A percentile compares a stretch with the other conserved stretches of the same genome.
Evolutionary conservation across 345 rosid species (phyloP).

Genomic region (Eucalyptus caleyi): DNA sequence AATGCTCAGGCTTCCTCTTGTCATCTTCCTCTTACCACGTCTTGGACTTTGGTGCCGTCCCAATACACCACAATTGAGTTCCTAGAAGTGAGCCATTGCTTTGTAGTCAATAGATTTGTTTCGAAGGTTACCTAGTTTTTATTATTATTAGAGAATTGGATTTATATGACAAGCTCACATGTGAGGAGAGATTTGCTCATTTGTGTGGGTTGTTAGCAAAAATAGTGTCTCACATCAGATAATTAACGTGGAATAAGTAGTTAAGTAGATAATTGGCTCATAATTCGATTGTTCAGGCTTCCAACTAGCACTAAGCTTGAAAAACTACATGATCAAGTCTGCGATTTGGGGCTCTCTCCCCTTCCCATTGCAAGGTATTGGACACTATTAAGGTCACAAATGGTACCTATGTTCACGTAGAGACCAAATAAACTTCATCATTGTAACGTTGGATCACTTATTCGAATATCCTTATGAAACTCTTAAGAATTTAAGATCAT

Average conservation of each 20-base stretch:
- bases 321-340: background rate
- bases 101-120: background rate
- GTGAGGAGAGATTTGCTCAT: background rate
- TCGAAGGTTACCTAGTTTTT: background rate
- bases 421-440: background rate
- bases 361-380: background rate
- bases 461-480: background rate
- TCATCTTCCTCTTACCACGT: background rate
- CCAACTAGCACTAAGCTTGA: background rate
- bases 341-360: background rate
- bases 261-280: background rate
- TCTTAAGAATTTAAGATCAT: background rate
- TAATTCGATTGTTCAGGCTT: background rate
- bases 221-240: background rate
- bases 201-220: background rate
- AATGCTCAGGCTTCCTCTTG: background rate
- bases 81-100: background rate
- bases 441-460: background rate
- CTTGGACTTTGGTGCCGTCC: background rate
- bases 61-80: background rate
- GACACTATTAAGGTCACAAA: background rate
- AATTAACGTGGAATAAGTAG: background rate
- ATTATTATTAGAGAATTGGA: background rate
- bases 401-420: background rate
- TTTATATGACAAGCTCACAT: background rate